phyloP scores from a whole-genome alignment of 2,329 filamentous ascomycete species.

The Sphaerulina vaccinii region DNA sequence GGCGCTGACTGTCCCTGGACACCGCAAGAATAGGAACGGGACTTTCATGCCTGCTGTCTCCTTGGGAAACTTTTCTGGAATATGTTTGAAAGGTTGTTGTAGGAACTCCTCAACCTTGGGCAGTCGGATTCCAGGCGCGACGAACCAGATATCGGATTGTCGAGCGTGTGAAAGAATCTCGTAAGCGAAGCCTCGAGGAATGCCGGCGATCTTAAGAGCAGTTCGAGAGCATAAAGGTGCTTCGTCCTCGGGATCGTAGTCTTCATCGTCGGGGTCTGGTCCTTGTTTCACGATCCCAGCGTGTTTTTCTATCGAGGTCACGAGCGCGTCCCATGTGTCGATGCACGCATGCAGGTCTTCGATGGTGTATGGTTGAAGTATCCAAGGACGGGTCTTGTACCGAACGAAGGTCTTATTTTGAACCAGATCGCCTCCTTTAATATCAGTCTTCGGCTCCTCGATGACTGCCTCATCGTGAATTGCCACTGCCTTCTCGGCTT shows the following conservation, averaged over 20 bases:
- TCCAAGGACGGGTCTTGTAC: constrained; percentile 35
- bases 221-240: constrained; percentile 32
- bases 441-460: constrained; percentile 18
- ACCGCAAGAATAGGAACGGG: constrained; percentile 37
- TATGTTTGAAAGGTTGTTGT: constrained; percentile 36
- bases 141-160: constrained; percentile 34
- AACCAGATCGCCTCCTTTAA: constrained; percentile 19
- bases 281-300: constrained; percentile 24
- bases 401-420: constrained; percentile 22
- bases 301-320: constrained; percentile 32
- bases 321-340: constrained; percentile 33
- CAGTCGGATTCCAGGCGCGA: constrained; percentile 36
- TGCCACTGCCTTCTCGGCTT: constrained; percentile 37
- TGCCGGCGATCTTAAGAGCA: constrained; percentile 33
- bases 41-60: constrained; percentile 38
- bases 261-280: constrained; percentile 15
- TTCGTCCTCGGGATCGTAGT: constrained; percentile 30
- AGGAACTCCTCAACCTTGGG: constrained; percentile 38
- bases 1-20: constrained; percentile 33
- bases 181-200: constrained; percentile 36
- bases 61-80: constrained; percentile 30
- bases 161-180: constrained; percentile 34
- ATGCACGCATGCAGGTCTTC: constrained; percentile 33
- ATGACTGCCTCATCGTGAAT: constrained; percentile 31
- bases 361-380: constrained; percentile 35